Base-by-base conservation (phyloP, 2,329 filamentous ascomycete genomes). In the Ophiostoma sp. region DNA sequence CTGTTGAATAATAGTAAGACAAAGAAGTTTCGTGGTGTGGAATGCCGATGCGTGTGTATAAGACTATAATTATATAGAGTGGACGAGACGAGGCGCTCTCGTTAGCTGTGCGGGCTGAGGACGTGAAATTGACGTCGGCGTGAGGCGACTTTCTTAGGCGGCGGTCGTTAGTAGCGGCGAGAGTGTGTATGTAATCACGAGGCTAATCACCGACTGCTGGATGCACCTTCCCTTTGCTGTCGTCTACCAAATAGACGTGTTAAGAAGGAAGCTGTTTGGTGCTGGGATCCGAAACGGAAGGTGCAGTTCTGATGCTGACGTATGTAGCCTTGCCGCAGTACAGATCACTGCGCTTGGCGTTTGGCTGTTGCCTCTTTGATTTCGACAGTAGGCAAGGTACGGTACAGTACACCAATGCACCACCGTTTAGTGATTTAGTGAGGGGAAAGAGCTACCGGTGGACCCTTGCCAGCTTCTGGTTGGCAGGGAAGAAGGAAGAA, bases 311-410 rank as follows among this genome's bases (percentile, higher is more conserved):
- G 31, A 8, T 35, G 54, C 13, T 64, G 31, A 36, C 62, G 33
- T 35, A 74, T 72, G 73, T 71, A 74, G 73, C 73, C 73, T 74
- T 71, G 73, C 69, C 70, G 70, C 71, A 69, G 27, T 48, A 64
- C 64, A 41, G 65, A 60, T 57, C 8, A 23, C 4, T 52, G 48
- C n/a, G 13, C 15, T 15, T 41, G 10, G 27, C 13, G 31, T 27
- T 31, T 41, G 52, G 52, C n/a, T 57, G 52, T 15, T 57, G 52
- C 52, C 52, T 57, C 52, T 57, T 48, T 48, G 44, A 48, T 7
- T 20, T 6, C 7, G 6, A 39, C 4, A 15, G 15, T 17, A 39
- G 41, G 15, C 36, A 39, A 39, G 36, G 36, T 39, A 39, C 27
- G n/a, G n/a, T n/a, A n/a, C 41, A 44, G 20, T 15, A 13, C 41